These are phyloP conservation scores for Ramalina intermedia DNA, from an alignment of 495 filamentous ascomycete genomes.

Conservation along the genomic window DNA sequence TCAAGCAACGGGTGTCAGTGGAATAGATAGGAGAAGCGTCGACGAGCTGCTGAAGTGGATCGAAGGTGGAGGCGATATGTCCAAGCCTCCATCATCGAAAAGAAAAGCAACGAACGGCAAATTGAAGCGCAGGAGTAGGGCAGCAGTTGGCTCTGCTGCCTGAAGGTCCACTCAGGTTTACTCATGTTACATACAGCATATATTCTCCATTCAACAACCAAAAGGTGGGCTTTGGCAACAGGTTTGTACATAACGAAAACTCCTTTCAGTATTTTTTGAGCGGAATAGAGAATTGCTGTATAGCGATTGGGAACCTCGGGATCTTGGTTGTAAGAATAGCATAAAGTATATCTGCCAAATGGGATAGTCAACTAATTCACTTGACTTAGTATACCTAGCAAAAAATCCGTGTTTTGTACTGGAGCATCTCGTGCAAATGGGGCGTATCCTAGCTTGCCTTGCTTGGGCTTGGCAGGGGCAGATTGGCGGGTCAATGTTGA, in stretches of 20 bases:
- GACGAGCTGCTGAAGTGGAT: conserved; percentile 82
- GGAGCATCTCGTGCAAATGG: not conserved
- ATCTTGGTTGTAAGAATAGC: not conserved
- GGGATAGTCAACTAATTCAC: too few species aligned
- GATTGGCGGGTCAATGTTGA: too few species aligned
- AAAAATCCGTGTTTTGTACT: not conserved
- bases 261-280: not conserved
- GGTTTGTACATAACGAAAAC: not conserved
- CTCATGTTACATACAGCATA: not conserved
- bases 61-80: conserved; percentile 50
- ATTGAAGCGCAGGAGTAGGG: conserved; percentile 57
- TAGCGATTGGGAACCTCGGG: not conserved
- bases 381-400: not conserved
- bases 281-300: not conserved
- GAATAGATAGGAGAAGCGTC: conserved; percentile 58
- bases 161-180: not conserved
- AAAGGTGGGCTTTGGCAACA: too few species aligned
- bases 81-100: conserved; percentile 34
- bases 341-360: not conserved
- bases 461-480: too few species aligned
- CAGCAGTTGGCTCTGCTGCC: conserved; percentile 21
- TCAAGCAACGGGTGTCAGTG: conserved; percentile 19
- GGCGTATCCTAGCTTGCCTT: too few species aligned
- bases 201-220: not conserved
- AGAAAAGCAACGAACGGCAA: conserved; percentile 55